These are phyloP conservation scores for Tripidium arundinaceum DNA, from an alignment of 202 grass and related monocot genomes.

Conservation along the genomic window DNA sequence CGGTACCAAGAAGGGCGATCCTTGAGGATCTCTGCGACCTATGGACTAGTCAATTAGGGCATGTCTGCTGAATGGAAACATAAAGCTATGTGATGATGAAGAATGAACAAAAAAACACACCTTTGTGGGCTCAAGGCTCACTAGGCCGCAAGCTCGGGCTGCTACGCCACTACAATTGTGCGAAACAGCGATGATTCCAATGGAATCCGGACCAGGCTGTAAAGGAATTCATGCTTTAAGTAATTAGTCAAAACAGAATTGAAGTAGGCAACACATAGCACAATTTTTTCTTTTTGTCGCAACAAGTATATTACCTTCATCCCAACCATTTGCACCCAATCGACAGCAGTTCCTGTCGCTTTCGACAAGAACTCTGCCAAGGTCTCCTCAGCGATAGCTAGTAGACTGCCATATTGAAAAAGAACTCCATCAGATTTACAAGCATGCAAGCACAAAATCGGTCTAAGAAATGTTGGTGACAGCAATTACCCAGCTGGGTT, in stretches of 20 bases:
- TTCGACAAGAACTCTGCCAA: constrained; percentile 97
- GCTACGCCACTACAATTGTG: constrained; percentile 98
- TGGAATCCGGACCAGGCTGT: constrained; percentile 99
- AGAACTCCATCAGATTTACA: too few relatives aligned
- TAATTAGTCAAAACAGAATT: constrained; percentile 8
- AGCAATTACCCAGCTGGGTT: constrained; percentile 86
- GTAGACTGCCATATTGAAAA: constrained; percentile 70
- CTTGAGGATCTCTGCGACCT: constrained; percentile 99
- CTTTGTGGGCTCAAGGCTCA: constrained; percentile 99
- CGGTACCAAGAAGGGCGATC: constrained; percentile 89
- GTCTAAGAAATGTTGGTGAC: too few relatives aligned
- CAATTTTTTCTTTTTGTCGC: too few relatives aligned
- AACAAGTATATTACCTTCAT: constrained; percentile 68
- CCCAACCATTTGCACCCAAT: constrained; percentile 99
- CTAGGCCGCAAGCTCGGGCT: constrained; percentile 96
- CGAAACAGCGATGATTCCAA: constrained; percentile 99
- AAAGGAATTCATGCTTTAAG: neutral
- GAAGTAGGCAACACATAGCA: constrained; percentile 6
- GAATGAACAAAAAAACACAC: constrained; percentile 38
- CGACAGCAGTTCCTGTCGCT: constrained; percentile 92
- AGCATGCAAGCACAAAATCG: neutral
- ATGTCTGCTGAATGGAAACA: neutral
- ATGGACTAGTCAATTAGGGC: constrained; percentile 13
- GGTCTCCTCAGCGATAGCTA: constrained; percentile 97
- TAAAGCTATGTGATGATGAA: neutral